A percentile compares a stretch with the other conserved stretches of the same genome.
phyloP scores from a whole-genome alignment of 768 basidiomycete genomes.

The Pleurotus pulmonarius region DNA sequence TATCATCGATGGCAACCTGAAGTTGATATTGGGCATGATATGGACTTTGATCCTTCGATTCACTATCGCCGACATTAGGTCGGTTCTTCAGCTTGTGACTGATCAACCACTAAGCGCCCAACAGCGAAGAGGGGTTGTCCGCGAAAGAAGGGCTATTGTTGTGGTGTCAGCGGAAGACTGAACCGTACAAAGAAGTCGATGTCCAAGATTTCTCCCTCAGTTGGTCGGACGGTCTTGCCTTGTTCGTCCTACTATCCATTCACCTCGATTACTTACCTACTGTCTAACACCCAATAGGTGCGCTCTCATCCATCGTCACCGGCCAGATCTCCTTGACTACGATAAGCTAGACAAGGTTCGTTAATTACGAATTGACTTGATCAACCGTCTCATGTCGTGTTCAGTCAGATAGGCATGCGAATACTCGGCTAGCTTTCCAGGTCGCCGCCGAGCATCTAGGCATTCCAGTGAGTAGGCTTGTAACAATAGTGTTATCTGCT shows the following conservation, averaged over 20 bases:
- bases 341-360: conserved; percentile 77
- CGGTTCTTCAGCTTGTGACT: conserved; percentile 19
- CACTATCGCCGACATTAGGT: conserved; percentile 98
- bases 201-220: conserved; percentile 91
- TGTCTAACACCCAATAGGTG: conserved; percentile 52
- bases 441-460: conserved; percentile 85
- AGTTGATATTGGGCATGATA: conserved; percentile 98
- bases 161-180: conserved; percentile 98
- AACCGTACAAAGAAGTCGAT: conserved; percentile 84
- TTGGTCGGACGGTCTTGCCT: conserved; percentile 93
- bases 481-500: neutral
- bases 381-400: conserved; percentile 8
- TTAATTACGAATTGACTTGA: neutral
- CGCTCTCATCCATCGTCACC: conserved; percentile 95
- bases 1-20: conserved; percentile 98
- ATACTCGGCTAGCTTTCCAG: conserved; percentile 83
- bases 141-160: conserved; percentile 96
- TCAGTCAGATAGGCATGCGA: conserved; percentile 74
- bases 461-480: conserved; percentile 68
- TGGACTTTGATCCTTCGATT: conserved; percentile 98
- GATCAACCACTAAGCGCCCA: conserved; percentile 12
- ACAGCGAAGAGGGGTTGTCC: conserved; percentile 95
- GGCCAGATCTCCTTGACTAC: conserved; percentile 93
- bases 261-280: conserved; percentile 7
- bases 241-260: conserved; percentile 52